These are phyloP conservation scores for Castanea mollissima DNA, from an alignment of 306 rosid species.

Conservation along the genomic window DNA sequence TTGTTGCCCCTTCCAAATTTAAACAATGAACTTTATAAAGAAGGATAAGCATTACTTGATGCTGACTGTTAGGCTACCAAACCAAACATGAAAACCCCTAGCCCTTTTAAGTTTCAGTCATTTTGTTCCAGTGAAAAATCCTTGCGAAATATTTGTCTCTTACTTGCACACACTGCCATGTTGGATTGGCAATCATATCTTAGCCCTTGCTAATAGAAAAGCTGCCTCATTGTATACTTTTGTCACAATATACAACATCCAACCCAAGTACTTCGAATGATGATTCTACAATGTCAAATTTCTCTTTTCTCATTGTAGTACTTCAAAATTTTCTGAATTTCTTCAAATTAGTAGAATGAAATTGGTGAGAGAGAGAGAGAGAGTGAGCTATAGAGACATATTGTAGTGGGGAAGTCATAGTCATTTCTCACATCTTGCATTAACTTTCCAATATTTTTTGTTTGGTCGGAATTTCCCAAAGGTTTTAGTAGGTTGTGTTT, in stretches of 20 bases:
- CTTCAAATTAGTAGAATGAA: not conserved
- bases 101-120: not conserved
- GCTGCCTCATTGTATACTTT: not conserved
- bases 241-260: not conserved
- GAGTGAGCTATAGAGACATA: not conserved
- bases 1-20: not conserved
- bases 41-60: not conserved
- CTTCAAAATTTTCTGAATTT: not conserved
- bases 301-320: not conserved
- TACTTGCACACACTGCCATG: not conserved
- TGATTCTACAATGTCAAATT: not conserved
- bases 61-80: constrained; percentile 2
- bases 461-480: no score
- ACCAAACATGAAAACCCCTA: not conserved
- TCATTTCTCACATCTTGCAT: not conserved
- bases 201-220: not conserved
- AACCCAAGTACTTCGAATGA: not conserved
- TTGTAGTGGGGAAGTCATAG: not conserved
- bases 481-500: not conserved
- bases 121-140: not conserved
- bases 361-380: not conserved
- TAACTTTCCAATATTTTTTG: no score
- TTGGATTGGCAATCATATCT: not conserved
- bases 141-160: not conserved
- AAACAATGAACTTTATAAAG: not conserved